Percentiles rank a stretch among this genome's conserved stretches.
Evolutionary conservation across 352 stramenopile species (phyloP).

Genomic region (Phytophthora pistaciae): DNA sequence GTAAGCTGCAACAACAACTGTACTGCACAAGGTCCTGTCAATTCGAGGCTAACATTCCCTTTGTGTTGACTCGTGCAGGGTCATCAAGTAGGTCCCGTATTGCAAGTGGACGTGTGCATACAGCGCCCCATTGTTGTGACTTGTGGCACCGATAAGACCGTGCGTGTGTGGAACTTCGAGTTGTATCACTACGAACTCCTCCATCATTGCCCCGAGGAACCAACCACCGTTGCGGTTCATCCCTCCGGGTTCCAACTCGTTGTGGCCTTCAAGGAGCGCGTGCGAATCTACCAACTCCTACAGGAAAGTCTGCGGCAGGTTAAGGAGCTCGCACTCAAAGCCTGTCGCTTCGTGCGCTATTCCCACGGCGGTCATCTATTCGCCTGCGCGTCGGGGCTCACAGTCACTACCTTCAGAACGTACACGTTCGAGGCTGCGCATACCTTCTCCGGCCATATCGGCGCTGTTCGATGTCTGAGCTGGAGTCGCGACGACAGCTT

Average conservation of each 20-base stretch:
- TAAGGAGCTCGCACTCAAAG: conserved; percentile 75
- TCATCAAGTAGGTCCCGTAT: conserved; percentile 63
- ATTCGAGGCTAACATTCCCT: neutral
- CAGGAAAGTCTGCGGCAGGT: conserved; percentile 73
- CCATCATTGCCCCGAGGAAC: conserved; percentile 72
- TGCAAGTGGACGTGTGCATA: conserved; percentile 86
- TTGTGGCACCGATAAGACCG: conserved; percentile 83
- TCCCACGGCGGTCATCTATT: conserved; percentile 80
- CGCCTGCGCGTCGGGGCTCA: conserved; percentile 74
- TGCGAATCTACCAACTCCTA: conserved; percentile 79
- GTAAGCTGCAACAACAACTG: conserved; percentile 32
- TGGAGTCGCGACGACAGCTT: conserved; percentile 82
- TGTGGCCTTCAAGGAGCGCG: conserved; percentile 82
- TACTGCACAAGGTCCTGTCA: neutral
- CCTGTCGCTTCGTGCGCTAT: conserved; percentile 66
- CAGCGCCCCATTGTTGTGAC: conserved; percentile 86
- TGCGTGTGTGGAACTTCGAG: conserved; percentile 93
- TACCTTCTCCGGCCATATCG: conserved; percentile 86
- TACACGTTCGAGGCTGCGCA: conserved; percentile 78
- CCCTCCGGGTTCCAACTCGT: conserved; percentile 76
- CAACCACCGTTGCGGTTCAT: conserved; percentile 66
- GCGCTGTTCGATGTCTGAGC: conserved; percentile 64
- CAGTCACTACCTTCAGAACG: conserved; percentile 64
- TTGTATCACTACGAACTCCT: conserved; percentile 67
- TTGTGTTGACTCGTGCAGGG: conserved; percentile 37